Evolutionary conservation across 1,284 basidiomycete genomes (phyloP), one percentile per base, ranked within the genome.

Genomic region (Microbotryum lychnidis-dioicae): DNA sequence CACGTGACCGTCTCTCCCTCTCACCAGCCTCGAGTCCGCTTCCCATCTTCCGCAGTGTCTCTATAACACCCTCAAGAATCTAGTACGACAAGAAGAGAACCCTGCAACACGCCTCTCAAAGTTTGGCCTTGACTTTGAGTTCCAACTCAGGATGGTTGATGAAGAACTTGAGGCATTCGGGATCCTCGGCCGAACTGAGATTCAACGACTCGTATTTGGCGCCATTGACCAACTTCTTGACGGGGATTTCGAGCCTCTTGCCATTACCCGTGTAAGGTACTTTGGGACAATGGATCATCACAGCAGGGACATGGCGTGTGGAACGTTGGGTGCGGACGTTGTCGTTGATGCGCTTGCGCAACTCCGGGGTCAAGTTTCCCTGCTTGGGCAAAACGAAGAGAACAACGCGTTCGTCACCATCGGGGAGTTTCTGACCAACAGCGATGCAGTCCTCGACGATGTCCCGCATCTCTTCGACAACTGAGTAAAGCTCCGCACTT

Each of bases 401-500:
- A 2, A 91, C 78, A 48, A 92, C 89, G 60, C 87, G 83, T 74
- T 92, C 90, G 74, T 92, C 89, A 47, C 82, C 78, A 6, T 85
- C 86, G 27, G 77, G 78, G 31, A 85, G 82, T 70, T 84, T 81
- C 72, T 90, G 85, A 1, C 87, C 87, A 9, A 91, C 82, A 4
- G 86, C 87, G 51, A 92, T 76, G 48, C 56, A 61, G 29, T 66
- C 65, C 45, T 66, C 65, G 21, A 66, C 57, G n/a, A 33, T 27
- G 8, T 58, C 65, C 20, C 59, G 60, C 33, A 66, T 50, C 49
- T 63, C 57, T 56, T 89, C 87, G 48, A 92, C 79, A 51, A 90
- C 84, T 70, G 87, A 85, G 76, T 92, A 92, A 57, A 92, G 82
- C 75, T 92, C 90, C 33, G 85, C 83, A 42, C 86, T 86, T 23